Evolutionary conservation across 176 grass and related monocot genomes (phyloP), one percentile per base, ranked within the genome.

Genomic region (Triticum dicoccoides): DNA sequence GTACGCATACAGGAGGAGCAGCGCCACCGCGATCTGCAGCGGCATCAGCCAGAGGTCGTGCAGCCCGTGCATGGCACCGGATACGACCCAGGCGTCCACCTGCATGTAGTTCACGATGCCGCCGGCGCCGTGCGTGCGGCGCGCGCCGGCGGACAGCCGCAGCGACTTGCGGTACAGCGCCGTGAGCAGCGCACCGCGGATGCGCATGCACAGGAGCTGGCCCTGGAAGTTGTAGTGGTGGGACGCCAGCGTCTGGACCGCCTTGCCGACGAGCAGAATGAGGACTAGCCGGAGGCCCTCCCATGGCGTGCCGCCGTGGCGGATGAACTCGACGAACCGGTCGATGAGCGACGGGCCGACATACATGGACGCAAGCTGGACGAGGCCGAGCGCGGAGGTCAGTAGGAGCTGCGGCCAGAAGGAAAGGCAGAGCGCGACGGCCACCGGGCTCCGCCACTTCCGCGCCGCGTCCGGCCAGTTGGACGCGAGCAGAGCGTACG

Each of bases 181-280:
- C 14, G 87, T 80, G 34, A 90, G 90, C 39, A 94, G 82, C 61
- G 92, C 85, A 66, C 89, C 86, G 5, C 76, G 79, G 84, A 94
- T 85, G 65, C 85, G 92, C 92, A 94, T 94, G 12, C 92, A 89
- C 0, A 91, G 82, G 17, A 77, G 76, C 82, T 91, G 89, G 9
- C 87, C 86, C 66, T 94, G 92, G 92, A 94, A 94, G 78, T 91
- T 88, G 87, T 90, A 95, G 82, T 95, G 87, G 69, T 95, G 93
- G 14, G 90, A 88, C 12, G 81, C 76, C 9, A 90, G 68, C 33
- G 88, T 84, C 82, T 92, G 85, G 12, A 84, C 90, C 2, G 84
- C 80, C 70, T 88, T 86, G 56, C 89, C 89, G 2, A 5, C 78
- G 2, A 94, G 24, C 0, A 94, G 85, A 47, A 76, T 77, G 59